phyloP scores from a whole-genome alignment of 495 filamentous ascomycete genomes.

The Aspergillus homomorphus region DNA sequence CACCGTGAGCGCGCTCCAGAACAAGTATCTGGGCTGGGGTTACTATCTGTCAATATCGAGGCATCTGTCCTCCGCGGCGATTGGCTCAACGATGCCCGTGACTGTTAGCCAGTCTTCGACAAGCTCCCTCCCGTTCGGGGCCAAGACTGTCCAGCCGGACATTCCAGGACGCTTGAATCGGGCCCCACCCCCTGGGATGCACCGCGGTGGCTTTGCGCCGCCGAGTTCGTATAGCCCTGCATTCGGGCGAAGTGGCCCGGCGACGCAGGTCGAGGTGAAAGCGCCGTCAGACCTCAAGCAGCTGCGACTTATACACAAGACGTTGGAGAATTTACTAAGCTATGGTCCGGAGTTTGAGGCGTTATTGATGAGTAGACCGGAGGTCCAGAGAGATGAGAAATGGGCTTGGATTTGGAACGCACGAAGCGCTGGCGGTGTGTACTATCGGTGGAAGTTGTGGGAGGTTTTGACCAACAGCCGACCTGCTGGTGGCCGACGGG shows the following conservation, averaged over 20 bases:
- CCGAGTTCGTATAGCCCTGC: slow-evolving; percentile 62
- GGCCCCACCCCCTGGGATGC: slow-evolving; percentile 57
- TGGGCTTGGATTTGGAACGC: slow-evolving; percentile 96
- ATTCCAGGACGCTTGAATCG: slow-evolving; percentile 45
- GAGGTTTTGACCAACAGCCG: slow-evolving; percentile 61
- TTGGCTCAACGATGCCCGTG: slow-evolving; percentile 52
- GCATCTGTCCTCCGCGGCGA: slow-evolving; percentile 79
- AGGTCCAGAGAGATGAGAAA: slow-evolving; percentile 77
- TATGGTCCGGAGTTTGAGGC: slow-evolving; percentile 90
- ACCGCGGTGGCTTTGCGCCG: slow-evolving; percentile 76
- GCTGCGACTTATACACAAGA: slow-evolving; percentile 82
- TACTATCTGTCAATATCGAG: slow-evolving; percentile 78
- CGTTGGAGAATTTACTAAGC: slow-evolving; percentile 71
- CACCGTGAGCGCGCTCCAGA: slow-evolving; percentile 72
- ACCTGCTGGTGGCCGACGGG: slow-evolving; percentile 25
- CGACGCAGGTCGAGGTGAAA: slow-evolving; percentile 69
- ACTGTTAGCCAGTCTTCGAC: slow-evolving; percentile 48
- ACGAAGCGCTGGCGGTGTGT: slow-evolving; percentile 72
- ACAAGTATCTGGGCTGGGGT: slow-evolving; percentile 82
- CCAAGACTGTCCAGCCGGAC: slow-evolving; percentile 59
- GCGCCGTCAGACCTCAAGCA: slow-evolving; percentile 76
- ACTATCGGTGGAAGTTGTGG: slow-evolving; percentile 91
- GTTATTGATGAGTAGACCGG: slow-evolving; percentile 77
- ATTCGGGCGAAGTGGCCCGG: slow-evolving; percentile 37
- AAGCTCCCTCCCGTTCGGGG: slow-evolving; percentile 75